Evolutionary conservation across 2,329 filamentous ascomycete species (phyloP), one percentile per base, ranked within the genome.

Genomic region (Pseudopithomyces maydicus): DNA sequence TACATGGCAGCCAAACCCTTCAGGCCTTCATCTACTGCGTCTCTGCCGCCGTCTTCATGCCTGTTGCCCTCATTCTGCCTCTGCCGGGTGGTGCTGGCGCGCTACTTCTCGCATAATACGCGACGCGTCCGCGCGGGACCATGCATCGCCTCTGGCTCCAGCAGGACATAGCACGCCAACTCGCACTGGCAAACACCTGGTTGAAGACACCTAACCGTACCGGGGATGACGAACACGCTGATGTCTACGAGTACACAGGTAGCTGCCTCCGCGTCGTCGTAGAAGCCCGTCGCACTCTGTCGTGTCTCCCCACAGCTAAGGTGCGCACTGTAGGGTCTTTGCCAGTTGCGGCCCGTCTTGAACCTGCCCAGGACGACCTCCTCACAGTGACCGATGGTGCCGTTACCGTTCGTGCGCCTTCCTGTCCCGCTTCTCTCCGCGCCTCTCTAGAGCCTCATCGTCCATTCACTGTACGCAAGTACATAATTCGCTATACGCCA

Each of bases 231-330:
- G 60, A 64, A 23, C 71, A 66, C 65, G 44, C 46, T 22, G 6
- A 17, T 10, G 4, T 48, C 6, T 76, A 69, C 54, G 66, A 71
- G 54, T 66, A 75, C 54, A 71, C 74, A 63, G 73, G 72, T 33
- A 74, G 70, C 47, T 70, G 67, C 36, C 51, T 77, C 3, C 70
- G 71, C 49, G 71, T 73, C 12, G 49, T 59, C 42, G 59, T 35
- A 63, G 33, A 54, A 62, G 11, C 50, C 55, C 22, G 41, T 7
- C 54, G 58, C 19, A 36, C 51, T 35, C 54, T 61, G 41, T 41
- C 22, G 38, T 41, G 22, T 36, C 56, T 74, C 52, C 67, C 67
- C 15, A 56, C 75, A 20, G 44, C 66, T 12, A 22, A 72, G 67
- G 72, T 59, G 62, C 17, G 63, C 58, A 45, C 49, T 29, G 17